Evolutionary conservation across 73 alveolate genomes (phyloP).

Genomic region (Paramecium sexaurelia): DNA sequence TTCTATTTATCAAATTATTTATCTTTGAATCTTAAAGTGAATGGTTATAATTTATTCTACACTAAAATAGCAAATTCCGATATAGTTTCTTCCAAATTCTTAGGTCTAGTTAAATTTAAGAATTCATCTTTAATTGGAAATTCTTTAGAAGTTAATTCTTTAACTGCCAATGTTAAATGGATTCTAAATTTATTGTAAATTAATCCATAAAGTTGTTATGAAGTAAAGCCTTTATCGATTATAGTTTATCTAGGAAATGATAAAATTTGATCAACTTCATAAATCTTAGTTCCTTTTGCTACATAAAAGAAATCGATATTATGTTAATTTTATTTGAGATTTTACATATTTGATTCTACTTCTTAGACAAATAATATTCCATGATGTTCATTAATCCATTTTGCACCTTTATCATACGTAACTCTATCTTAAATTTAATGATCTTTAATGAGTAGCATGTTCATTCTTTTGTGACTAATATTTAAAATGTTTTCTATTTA

Average conservation of each 20-base stretch:
- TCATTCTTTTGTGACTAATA: not conserved
- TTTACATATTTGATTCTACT: not conserved
- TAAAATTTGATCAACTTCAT: not conserved
- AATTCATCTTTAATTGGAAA: not conserved
- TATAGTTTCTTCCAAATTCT: not conserved
- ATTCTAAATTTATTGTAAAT: slow-evolving; percentile 25
- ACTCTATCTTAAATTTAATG: slow-evolving; percentile 25
- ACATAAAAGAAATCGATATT: not conserved
- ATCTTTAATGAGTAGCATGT: not conserved
- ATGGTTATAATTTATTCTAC: not conserved
- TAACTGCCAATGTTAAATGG: not conserved
- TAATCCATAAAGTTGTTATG: not conserved
- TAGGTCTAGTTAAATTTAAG: not conserved
- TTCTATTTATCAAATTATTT: not conserved
- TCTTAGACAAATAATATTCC: slow-evolving; percentile 41
- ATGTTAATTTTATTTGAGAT: not conserved
- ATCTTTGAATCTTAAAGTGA: not conserved
- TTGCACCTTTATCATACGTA: not conserved
- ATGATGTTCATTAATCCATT: slow-evolving; percentile 24
- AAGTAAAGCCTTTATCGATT: not conserved
- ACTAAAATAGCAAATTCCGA: not conserved
- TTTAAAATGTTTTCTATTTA: not conserved
- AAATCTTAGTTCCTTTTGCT: not conserved
- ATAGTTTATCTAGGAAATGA: slow-evolving; percentile 34
- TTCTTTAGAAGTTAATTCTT: not conserved